A percentile compares a stretch with the other conserved stretches of the same genome.
phyloP scores from a whole-genome alignment of 1,284 basidiomycete genomes.

The Boletus albobrunnescens region DNA sequence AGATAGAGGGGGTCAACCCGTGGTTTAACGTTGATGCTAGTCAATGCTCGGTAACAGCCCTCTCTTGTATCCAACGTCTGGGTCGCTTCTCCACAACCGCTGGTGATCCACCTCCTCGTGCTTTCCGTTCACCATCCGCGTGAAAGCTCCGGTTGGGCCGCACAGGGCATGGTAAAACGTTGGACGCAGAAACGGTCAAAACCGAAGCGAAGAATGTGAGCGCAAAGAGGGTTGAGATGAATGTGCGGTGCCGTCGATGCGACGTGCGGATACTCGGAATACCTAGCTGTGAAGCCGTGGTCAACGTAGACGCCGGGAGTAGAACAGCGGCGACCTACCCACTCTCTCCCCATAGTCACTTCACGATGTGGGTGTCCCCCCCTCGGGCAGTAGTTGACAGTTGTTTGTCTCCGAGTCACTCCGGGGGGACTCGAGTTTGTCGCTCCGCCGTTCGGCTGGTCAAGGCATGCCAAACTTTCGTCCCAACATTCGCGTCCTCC shows the following conservation, averaged over 20 bases:
- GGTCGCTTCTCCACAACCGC: constrained; percentile 59
- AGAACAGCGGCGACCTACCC: constrained; percentile 11
- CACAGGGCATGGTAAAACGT: constrained; percentile 72
- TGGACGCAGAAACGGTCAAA: constrained; percentile 75
- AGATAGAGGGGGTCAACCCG: neutral
- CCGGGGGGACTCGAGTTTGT: too few species aligned
- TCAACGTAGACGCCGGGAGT: neutral
- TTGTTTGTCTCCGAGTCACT: neutral
- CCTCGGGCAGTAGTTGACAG: neutral
- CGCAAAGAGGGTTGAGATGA: constrained; percentile 74
- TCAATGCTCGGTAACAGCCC: constrained; percentile 26
- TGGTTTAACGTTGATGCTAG: constrained; percentile 8
- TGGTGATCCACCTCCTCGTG: constrained; percentile 30
- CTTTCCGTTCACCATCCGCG: constrained; percentile 38
- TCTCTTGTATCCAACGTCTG: constrained; percentile 80
- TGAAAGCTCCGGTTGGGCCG: constrained; percentile 51
- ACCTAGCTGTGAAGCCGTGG: constrained; percentile 34
- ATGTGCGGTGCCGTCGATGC: constrained; percentile 57
- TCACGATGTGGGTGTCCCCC: neutral
- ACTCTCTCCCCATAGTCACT: constrained; percentile 26
- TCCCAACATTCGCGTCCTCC: constrained; percentile 58
- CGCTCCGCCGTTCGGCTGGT: neutral
- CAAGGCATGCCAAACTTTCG: constrained; percentile 45
- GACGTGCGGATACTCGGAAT: constrained; percentile 52
- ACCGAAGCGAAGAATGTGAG: constrained; percentile 73